Percentiles rank a stretch among this genome's conserved stretches.
Conservation (phyloP, 2,329 filamentous ascomycete genomes). For the Apiospora sp. region DNA sequence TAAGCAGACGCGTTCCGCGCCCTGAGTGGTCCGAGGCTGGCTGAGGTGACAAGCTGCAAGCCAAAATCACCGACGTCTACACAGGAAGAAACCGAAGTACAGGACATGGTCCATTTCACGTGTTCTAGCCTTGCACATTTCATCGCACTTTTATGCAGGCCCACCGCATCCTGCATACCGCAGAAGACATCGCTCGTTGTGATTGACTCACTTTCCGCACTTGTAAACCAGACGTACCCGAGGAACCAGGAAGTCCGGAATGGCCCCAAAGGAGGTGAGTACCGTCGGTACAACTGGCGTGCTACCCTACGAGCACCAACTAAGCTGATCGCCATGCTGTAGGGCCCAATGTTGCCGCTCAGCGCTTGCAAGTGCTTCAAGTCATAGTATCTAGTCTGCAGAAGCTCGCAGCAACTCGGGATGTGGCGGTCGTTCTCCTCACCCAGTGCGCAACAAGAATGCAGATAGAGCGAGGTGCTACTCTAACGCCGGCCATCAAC, state of each 20-base stretch:
- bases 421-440: conserved; percentile 77
- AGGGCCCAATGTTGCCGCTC: conserved; percentile 50
- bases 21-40: conserved; percentile 48
- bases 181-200: conserved; percentile 72
- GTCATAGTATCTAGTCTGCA: conserved; percentile 74
- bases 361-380: conserved; percentile 62
- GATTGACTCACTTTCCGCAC: conserved; percentile 78
- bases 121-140: conserved; percentile 73
- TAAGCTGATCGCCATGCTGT: conserved; percentile 28
- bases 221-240: conserved; percentile 81
- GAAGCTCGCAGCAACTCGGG: conserved; percentile 76
- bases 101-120: conserved; percentile 54
- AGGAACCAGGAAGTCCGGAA: conserved; percentile 56
- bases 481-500: conserved; percentile 78
- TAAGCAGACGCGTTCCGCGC: conserved; percentile 54
- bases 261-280: conserved; percentile 49
- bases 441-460: conserved; percentile 87
- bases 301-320: conserved; percentile 20
- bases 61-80: conserved; percentile 24
- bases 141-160: conserved; percentile 75
- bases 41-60: conserved; percentile 35
- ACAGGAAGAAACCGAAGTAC: conserved; percentile 8
- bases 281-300: conserved; percentile 35
- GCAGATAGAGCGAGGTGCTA: conserved; percentile 69
- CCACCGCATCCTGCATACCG: conserved; percentile 70